A percentile compares a stretch with the other conserved stretches of the same genome.
Evolutionary conservation across 805 yeast genomes (phyloP).

Genomic region (Tetrapisispora nanseiensis): DNA sequence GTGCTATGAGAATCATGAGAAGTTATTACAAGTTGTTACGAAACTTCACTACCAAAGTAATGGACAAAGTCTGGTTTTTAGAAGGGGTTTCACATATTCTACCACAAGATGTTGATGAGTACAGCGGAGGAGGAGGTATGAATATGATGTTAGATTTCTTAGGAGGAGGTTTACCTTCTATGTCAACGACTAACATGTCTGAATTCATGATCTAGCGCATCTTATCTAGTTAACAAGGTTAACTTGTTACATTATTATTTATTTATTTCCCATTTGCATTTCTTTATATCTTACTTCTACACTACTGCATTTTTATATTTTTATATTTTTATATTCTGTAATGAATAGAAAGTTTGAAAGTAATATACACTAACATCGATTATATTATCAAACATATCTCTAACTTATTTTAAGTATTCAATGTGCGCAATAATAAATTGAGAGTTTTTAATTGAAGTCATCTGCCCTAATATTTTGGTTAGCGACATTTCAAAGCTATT

Average conservation of each 20-base stretch:
- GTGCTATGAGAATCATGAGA: conserved; percentile 86
- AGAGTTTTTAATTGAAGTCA: no score
- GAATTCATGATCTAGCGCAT: conserved; percentile 12
- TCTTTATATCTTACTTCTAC: no score
- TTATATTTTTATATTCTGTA: no score
- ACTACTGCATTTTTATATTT: no score
- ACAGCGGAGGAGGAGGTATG: conserved; percentile 89
- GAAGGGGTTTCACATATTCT: conserved; percentile 85
- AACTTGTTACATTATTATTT: neutral
- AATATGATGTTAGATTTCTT: conserved; percentile 84
- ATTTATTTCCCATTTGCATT: neutral
- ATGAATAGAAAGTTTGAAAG: neutral
- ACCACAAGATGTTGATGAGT: conserved; percentile 87
- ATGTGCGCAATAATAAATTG: no score
- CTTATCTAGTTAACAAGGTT: neutral
- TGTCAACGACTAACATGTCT: conserved; percentile 35
- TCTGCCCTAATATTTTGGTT: no score
- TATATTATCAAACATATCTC: neutral
- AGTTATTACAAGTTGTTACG: conserved; percentile 75
- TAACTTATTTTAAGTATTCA: no score
- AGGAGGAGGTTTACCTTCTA: conserved; percentile 53
- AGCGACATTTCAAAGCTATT: no score
- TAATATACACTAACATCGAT: neutral
- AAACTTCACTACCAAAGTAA: conserved; percentile 76
- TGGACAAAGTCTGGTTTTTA: conserved; percentile 85